Conservation (phyloP, 768 basidiomycete genomes). For the Phylloporus rhodoxanthus region DNA sequence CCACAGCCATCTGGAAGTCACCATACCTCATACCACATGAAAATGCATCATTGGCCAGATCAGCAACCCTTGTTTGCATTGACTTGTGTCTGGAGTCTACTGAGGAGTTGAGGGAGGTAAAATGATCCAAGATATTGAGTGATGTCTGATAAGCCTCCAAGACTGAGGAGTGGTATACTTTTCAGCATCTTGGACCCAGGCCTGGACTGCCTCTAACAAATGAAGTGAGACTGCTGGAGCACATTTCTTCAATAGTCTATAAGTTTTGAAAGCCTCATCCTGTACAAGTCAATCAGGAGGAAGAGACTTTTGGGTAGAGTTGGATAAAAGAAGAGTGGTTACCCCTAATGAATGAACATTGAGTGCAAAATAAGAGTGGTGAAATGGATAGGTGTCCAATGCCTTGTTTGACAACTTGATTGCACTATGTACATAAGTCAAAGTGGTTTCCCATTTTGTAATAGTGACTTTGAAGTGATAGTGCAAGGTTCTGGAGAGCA, state of each 20-base stretch:
- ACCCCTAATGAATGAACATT: background rate
- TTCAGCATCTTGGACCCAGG: no score
- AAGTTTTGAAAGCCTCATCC: background rate
- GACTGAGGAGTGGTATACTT: no score
- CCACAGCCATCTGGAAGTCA: background rate
- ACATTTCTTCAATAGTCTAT: background rate
- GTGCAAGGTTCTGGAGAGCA: background rate
- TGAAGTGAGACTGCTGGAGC: background rate
- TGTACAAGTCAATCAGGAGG: background rate
- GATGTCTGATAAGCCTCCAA: background rate
- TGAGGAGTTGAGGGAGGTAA: no score
- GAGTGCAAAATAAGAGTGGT: background rate
- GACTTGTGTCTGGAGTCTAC: no score
- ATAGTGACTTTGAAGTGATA: background rate
- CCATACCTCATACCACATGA: background rate
- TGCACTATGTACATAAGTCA: background rate
- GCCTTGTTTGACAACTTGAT: background rate
- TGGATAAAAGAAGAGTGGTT: background rate
- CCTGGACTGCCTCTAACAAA: no score
- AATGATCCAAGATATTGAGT: background rate
- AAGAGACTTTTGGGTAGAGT: background rate
- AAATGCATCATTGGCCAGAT: background rate
- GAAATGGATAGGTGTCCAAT: background rate
- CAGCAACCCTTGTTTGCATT: no score
- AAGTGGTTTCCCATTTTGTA: background rate